A percentile compares a stretch with the other conserved stretches of the same genome.
Conservation (phyloP, 768 basidiomycete genomes). For the Naematelia encephala region DNA sequence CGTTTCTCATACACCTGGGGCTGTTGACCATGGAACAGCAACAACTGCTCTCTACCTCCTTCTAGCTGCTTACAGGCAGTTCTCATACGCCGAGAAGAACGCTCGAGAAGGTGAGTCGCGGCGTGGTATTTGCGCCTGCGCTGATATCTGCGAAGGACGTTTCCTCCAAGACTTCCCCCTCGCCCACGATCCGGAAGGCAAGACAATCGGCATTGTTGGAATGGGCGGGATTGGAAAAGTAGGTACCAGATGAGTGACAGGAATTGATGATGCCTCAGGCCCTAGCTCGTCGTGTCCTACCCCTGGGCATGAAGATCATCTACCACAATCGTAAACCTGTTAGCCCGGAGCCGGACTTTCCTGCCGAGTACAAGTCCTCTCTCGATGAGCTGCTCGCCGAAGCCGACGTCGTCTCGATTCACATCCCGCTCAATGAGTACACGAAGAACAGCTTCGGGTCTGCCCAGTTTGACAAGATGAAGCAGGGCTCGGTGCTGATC, state of each 20-base stretch:
- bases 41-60: conserved; percentile 67
- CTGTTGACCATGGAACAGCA: conserved; percentile 84
- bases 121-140: too few relatives aligned
- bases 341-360: conserved; percentile 64
- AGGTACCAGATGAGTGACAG: too few relatives aligned
- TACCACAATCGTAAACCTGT: conserved; percentile 61
- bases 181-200: conserved; percentile 49
- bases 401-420: conserved; percentile 80
- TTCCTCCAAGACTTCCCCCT: too few relatives aligned
- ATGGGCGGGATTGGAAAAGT: conserved; percentile 53
- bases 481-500: conserved; percentile 69
- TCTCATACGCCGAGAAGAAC: conserved; percentile 4
- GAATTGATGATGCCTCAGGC: too few relatives aligned
- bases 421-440: conserved; percentile 71
- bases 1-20: conserved; percentile 82
- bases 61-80: conserved; percentile 69
- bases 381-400: conserved; percentile 63
- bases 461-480: conserved; percentile 69
- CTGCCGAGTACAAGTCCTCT: conserved; percentile 63
- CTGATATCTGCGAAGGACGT: too few relatives aligned
- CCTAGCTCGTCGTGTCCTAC: conserved; percentile 52
- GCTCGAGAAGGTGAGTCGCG: conserved; percentile 14
- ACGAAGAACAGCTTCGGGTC: conserved; percentile 70
- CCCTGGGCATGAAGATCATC: conserved; percentile 81
- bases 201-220: conserved; percentile 51